A percentile compares a stretch with the other conserved stretches of the same genome.
Conservation (phyloP, 768 basidiomycete species). For the Serendipita sp. region DNA sequence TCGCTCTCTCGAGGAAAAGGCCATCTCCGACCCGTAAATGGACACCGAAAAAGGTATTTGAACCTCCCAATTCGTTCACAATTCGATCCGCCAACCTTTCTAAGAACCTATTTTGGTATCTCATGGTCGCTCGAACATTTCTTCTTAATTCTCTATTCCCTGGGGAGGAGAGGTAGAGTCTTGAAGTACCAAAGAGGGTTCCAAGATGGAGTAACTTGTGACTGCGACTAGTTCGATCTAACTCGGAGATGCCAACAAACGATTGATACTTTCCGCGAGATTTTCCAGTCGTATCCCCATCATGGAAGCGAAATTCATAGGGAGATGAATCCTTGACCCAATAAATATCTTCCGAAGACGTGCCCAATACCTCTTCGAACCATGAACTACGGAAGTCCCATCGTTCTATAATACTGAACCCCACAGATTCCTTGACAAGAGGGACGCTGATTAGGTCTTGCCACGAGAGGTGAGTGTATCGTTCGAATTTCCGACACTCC, state of each 20-base stretch:
- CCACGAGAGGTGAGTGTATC: constrained; percentile 55
- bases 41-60: constrained; percentile 34
- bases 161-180: constrained; percentile 35
- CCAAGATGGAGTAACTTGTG: constrained; percentile 53
- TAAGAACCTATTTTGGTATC: constrained; percentile 35
- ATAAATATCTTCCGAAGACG: constrained; percentile 27
- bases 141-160: constrained; percentile 29
- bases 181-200: constrained; percentile 59
- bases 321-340: constrained; percentile 35
- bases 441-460: constrained; percentile 47
- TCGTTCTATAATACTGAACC: constrained; percentile 26
- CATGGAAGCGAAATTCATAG: constrained; percentile 53
- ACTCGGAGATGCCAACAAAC: constrained; percentile 19
- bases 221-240: constrained; percentile 21
- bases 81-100: constrained; percentile 30
- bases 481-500: constrained; percentile 44
- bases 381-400: constrained; percentile 36
- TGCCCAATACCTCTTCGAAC: constrained; percentile 26
- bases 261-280: constrained; percentile 15
- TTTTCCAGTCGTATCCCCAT: constrained; percentile 20
- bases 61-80: constrained; percentile 25
- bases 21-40: constrained; percentile 63
- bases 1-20: constrained; percentile 30
- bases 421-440: constrained; percentile 16
- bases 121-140: constrained; percentile 39